Evolutionary conservation across 768 basidiomycete species (phyloP), one percentile per base, ranked within the genome.

Genomic region (Russula lepida): DNA sequence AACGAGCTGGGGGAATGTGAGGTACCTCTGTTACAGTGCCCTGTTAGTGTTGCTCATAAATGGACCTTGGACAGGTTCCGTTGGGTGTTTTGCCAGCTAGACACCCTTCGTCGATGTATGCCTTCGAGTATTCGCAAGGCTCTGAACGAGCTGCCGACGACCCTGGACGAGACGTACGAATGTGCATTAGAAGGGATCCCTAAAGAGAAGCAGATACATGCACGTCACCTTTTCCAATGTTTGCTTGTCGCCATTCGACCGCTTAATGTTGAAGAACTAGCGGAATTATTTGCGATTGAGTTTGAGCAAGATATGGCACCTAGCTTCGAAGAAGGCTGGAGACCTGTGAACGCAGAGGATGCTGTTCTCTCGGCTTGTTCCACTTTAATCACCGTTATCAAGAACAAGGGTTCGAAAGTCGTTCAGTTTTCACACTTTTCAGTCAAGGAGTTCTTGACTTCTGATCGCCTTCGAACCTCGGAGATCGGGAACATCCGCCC

Each of bases 361-460:
- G 53, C 35, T 0, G 23, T 60, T 3, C 21, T 60, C n/a, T 47
- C 59, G 0, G 1, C 27, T 1, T 60, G 59, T 23, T 54, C 59
- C 13, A 54, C 44, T 5, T 39, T 60, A 7, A n/a, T 59, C 32
- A 0, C 30, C 9, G 27, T 59, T 9, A 32, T 59, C 23, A 25
- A 59, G 2, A 9, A 41, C n/a, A 17, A 5, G 4, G 37, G 19
- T 19, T 43, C 30, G 11, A 59, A 21, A 15, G 15, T 33, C 12
- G 50, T 44, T 21, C 58, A 37, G 41, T 59, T 59, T 28, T 51
- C 58, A 13, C 50, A 59, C n/a, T 48, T 48, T 15, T 59, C 59
- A 0, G 59, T 54, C 27, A 53, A 41, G 13, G 59, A 60, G 9
- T 60, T 23, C 59, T 54, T 60, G 52, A 47, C 43, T 3, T 60